Percentiles rank a stretch among this genome's conserved stretches.
Evolutionary conservation across 768 basidiomycete species (phyloP).

Genomic region (Mycena leptocephala): DNA sequence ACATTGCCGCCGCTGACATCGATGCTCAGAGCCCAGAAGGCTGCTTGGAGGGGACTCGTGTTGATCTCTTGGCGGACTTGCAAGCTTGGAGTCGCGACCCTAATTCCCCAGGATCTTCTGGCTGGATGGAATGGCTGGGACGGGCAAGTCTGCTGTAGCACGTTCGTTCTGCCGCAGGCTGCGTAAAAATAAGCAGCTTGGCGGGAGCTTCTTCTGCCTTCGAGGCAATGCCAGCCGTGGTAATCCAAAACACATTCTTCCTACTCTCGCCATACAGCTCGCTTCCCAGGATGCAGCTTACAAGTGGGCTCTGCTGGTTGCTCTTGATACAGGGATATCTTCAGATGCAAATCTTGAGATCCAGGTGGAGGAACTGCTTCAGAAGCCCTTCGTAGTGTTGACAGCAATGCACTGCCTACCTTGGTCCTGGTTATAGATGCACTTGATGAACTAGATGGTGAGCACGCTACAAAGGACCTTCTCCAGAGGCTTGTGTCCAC

Average conservation of each 20-base stretch:
- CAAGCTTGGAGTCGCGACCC: neutral
- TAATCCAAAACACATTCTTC: neutral
- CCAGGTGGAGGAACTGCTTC: neutral
- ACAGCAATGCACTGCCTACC: neutral
- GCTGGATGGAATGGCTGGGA: no score
- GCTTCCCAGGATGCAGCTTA: neutral
- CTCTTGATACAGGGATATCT: neutral
- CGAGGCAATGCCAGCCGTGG: neutral
- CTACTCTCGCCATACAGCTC: neutral
- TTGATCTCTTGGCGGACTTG: neutral
- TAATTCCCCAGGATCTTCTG: neutral
- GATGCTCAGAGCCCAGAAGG: conserved; percentile 7
- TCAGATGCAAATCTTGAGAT: neutral
- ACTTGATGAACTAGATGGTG: neutral
- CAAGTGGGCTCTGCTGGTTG: neutral
- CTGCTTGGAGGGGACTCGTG: conserved; percentile 2
- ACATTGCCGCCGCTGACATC: neutral
- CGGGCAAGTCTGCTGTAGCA: neutral
- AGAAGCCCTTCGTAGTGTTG: neutral
- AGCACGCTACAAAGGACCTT: no score
- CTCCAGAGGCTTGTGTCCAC: neutral
- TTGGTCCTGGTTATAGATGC: neutral
- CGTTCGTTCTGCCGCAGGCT: conserved; percentile 3
- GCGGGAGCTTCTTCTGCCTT: conserved; percentile 7
- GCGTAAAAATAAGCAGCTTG: neutral